Evolutionary conservation across 1,284 basidiomycete genomes (phyloP), one percentile per base, ranked within the genome.

Genomic region (Testicularia cyperi): DNA sequence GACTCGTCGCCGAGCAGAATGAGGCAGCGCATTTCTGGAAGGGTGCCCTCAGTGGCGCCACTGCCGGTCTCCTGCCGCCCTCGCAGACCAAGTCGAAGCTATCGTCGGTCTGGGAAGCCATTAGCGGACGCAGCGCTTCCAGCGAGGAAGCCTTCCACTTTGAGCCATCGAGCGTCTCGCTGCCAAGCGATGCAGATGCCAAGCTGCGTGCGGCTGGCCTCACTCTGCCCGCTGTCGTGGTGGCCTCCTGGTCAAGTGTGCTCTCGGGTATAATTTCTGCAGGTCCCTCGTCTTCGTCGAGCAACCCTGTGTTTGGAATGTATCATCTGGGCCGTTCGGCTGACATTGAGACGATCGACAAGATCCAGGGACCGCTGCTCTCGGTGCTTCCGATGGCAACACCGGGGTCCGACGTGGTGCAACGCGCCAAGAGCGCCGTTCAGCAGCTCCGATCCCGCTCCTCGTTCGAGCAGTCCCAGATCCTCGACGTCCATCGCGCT

Each of bases 371-470:
- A 3, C 68, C 68, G 6, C 35, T 53, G 29, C 43, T 70, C 18
- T 65, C 66, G 24, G 39, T 70, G 27, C 34, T 72, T 8, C 70
- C 70, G 7, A 46, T 70, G 6, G 46, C 38, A n/a, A 23, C 56
- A 0, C 28, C 15, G 6, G 43, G 30, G 16, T 32, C 13, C 10
- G 16, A 18, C 18, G 29, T 61, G 18, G 2, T 33, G 1, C 46
- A 40, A 6, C 48, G 39, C 13, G 54, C 61, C 7, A 15, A 22
- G 23, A n/a, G 19, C 1, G 51, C 54, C 1, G 31, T 37, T 2
- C 10, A 16, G 4, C 26, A 37, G n/a, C 36, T 70, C 6, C 23
- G 29, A 12, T 13, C 28, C 10, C 52, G 61, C n/a, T 49, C 26
- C 4, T 46, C 42, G 33, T 51, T 54, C 28, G 66, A 67, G 29